These are phyloP conservation scores for Spizellomyces sp. DNA, from an alignment of 192 early-diverging fungal genomes.

Conservation along the genomic window DNA sequence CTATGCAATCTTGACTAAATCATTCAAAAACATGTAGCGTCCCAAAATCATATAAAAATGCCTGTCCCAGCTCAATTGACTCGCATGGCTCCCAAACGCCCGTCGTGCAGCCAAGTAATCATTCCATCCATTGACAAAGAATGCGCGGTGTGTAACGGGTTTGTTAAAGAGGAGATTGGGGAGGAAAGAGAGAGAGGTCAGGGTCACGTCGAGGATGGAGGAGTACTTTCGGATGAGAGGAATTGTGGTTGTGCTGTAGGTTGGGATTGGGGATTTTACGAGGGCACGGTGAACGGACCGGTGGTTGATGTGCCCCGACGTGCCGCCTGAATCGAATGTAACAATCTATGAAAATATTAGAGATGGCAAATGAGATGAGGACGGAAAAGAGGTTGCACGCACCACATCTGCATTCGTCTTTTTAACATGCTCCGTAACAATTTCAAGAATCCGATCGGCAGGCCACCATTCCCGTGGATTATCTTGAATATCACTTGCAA, in stretches of 20 bases:
- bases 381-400: not conserved
- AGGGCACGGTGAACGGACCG: conserved; percentile 75
- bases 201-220: conserved; percentile 46
- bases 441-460: conserved; percentile 22
- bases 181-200: conserved; percentile 35
- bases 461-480: conserved; percentile 46
- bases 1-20: conserved; percentile 30
- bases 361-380: not conserved
- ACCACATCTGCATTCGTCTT: conserved; percentile 27
- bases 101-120: conserved; percentile 17
- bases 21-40: conserved; percentile 87
- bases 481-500: conserved; percentile 51
- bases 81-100: conserved; percentile 40
- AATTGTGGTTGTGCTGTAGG: conserved; percentile 5
- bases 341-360: conserved; percentile 54
- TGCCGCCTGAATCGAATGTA: conserved; percentile 86
- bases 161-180: conserved; percentile 12
- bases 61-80: conserved; percentile 93
- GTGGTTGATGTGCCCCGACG: conserved; percentile 91
- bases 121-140: conserved; percentile 13
- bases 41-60: conserved; percentile 83
- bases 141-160: conserved; percentile 10
- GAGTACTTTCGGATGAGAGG: conserved; percentile 56
- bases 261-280: conserved; percentile 2
- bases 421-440: conserved; percentile 31